Evolutionary conservation across 192 early-diverging fungal genomes (phyloP).

Genomic region (Mortierella antarctica): DNA sequence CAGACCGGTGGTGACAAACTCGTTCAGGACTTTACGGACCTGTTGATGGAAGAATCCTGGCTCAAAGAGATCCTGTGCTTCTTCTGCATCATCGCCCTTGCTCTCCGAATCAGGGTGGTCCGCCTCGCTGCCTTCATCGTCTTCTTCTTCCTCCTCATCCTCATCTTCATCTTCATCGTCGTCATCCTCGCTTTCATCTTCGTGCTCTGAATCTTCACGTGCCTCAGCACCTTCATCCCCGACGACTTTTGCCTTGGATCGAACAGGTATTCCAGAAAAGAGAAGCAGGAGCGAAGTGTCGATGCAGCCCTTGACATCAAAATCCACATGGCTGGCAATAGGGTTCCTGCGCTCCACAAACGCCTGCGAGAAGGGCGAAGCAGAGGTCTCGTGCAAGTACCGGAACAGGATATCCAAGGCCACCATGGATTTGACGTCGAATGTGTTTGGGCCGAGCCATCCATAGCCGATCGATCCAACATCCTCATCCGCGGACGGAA

Average conservation of each 20-base stretch:
- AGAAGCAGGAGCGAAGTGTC: slow-evolving; percentile 67
- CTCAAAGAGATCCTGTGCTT: slow-evolving; percentile 64
- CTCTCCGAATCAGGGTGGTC: background rate
- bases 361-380: slow-evolving; percentile 76
- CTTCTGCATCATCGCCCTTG: slow-evolving; percentile 9
- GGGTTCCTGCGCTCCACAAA: slow-evolving; percentile 82
- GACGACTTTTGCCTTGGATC: slow-evolving; percentile 62
- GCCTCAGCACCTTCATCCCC: slow-evolving; percentile 44
- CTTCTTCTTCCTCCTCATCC: background rate
- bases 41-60: slow-evolving; percentile 68
- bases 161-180: background rate
- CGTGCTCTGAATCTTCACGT: slow-evolving; percentile 29
- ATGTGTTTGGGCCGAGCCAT: slow-evolving; percentile 79
- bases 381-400: slow-evolving; percentile 75
- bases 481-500: slow-evolving; percentile 73
- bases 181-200: slow-evolving; percentile 2
- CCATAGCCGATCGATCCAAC: slow-evolving; percentile 71
- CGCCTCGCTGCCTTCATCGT: background rate
- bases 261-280: slow-evolving; percentile 61
- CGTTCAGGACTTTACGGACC: slow-evolving; percentile 67
- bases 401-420: slow-evolving; percentile 79
- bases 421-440: slow-evolving; percentile 67
- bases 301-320: slow-evolving; percentile 64
- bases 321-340: slow-evolving; percentile 69
- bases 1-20: slow-evolving; percentile 55